A percentile compares a stretch with the other conserved stretches of the same genome.
phyloP scores from a whole-genome alignment of 176 grass and related monocot species.

The Luzula sylvatica region DNA sequence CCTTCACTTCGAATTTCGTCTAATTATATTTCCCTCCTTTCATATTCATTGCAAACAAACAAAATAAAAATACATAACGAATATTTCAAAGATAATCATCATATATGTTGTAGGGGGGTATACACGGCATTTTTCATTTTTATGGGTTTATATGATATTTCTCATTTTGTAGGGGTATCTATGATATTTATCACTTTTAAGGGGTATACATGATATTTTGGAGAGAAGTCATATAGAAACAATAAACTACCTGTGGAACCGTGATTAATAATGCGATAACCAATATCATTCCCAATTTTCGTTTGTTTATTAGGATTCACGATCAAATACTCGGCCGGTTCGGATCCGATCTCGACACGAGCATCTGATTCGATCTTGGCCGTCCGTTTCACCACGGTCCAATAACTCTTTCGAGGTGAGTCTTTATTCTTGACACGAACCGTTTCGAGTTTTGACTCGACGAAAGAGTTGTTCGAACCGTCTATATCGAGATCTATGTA shows the following conservation, averaged over 20 bases:
- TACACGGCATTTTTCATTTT: no score
- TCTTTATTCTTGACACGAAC: conserved; percentile 3
- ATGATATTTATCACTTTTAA: no score
- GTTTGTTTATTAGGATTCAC: conserved; percentile 59
- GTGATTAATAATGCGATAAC: conserved; percentile 34
- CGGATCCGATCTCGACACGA: conserved; percentile 24
- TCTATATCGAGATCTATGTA: conserved; percentile 75
- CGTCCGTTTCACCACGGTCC: conserved; percentile 52
- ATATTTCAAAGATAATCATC: no score
- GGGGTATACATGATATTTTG: no score
- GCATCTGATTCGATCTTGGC: conserved; percentile 49
- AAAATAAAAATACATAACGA: no score
- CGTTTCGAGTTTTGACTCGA: conserved; percentile 36
- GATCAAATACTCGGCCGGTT: conserved; percentile 40
- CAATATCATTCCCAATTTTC: conserved; percentile 44
- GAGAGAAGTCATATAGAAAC: no score
- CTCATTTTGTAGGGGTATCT: no score
- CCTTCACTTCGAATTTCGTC: no score
- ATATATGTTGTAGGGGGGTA: no score
- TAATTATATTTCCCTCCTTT: no score
- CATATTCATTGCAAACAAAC: no score
- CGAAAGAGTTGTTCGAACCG: conserved; percentile 65
- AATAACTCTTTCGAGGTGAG: conserved; percentile 57
- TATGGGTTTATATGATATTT: no score
- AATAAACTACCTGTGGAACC: conserved; percentile 11